A percentile compares a stretch with the other conserved stretches of the same genome.
Conservation (phyloP, 805 yeast genomes). For the Kazachstania bromeliacearum region DNA sequence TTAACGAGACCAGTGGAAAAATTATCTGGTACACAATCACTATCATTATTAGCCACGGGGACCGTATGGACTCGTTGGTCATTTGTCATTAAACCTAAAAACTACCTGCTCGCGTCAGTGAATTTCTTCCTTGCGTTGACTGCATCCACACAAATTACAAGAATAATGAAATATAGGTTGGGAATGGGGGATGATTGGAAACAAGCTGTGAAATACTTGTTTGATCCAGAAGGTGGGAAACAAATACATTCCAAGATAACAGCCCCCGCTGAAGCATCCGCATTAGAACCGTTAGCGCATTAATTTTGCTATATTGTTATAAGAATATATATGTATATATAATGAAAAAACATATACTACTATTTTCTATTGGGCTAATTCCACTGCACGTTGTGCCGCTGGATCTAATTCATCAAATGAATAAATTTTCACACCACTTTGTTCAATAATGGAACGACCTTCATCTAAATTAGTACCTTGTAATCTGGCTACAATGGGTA, state of each 20-base stretch:
- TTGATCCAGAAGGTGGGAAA: no score
- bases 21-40: conserved; percentile 60
- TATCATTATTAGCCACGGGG: conserved; percentile 82
- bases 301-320: no score
- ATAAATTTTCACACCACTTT: conserved; percentile 88
- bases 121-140: conserved; percentile 88
- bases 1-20: conserved; percentile 84
- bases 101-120: conserved; percentile 79
- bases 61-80: conserved; percentile 98
- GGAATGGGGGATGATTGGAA: conserved; percentile 50
- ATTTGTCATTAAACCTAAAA: conserved; percentile 82
- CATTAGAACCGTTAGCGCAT: no score
- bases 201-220: conserved; percentile 51
- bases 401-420: conserved; percentile 89
- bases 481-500: conserved; percentile 95
- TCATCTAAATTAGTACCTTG: conserved; percentile 94
- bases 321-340: not conserved
- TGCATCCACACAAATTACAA: conserved; percentile 71
- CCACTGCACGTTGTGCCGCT: conserved; percentile 93
- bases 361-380: conserved; percentile 49
- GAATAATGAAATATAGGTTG: conserved; percentile 62
- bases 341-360: not conserved
- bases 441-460: conserved; percentile 76
- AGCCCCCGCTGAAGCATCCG: no score
- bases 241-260: no score